Conservation (phyloP, 129 eudicot species). For the Chrysanthemum lavandulifolium region DNA sequence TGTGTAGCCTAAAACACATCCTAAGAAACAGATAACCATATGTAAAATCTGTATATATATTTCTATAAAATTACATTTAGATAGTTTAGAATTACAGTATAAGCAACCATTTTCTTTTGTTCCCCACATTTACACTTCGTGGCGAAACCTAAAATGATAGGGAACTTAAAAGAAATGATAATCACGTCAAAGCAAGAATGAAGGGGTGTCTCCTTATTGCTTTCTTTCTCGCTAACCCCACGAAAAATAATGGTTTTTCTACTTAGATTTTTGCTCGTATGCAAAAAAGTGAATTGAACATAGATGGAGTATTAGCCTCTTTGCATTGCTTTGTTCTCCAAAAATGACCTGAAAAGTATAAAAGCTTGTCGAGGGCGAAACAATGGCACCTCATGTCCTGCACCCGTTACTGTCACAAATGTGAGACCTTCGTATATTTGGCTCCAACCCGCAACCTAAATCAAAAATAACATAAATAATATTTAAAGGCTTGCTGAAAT, state of each 20-base stretch:
- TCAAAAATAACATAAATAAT: background rate
- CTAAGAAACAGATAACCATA: slow-evolving; percentile 11
- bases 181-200: slow-evolving; percentile 32
- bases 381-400: slow-evolving; percentile 91
- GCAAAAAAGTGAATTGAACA: slow-evolving; percentile 18
- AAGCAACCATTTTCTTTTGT: slow-evolving; percentile 22
- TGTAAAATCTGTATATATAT: slow-evolving; percentile 7
- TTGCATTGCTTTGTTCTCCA: slow-evolving; percentile 73
- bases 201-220: slow-evolving; percentile 37
- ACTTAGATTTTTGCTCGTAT: slow-evolving; percentile 7
- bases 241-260: slow-evolving; percentile 22
- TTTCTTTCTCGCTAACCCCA: slow-evolving; percentile 30
- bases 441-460: slow-evolving; percentile 95
- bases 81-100: slow-evolving; percentile 9
- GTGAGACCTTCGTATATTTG: slow-evolving; percentile 77
- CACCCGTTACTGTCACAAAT: slow-evolving; percentile 80
- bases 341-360: slow-evolving; percentile 73
- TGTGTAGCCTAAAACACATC: slow-evolving; percentile 5
- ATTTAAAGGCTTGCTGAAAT: background rate
- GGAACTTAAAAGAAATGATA: slow-evolving; percentile 23
- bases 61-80: slow-evolving; percentile 10
- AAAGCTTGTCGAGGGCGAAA: slow-evolving; percentile 88
- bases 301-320: slow-evolving; percentile 17
- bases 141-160: slow-evolving; percentile 25
- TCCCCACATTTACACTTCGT: slow-evolving; percentile 11